Evolutionary conservation across 495 filamentous ascomycete genomes (phyloP), one percentile per base, ranked within the genome.

Genomic region (Neurospora sublineolata): DNA sequence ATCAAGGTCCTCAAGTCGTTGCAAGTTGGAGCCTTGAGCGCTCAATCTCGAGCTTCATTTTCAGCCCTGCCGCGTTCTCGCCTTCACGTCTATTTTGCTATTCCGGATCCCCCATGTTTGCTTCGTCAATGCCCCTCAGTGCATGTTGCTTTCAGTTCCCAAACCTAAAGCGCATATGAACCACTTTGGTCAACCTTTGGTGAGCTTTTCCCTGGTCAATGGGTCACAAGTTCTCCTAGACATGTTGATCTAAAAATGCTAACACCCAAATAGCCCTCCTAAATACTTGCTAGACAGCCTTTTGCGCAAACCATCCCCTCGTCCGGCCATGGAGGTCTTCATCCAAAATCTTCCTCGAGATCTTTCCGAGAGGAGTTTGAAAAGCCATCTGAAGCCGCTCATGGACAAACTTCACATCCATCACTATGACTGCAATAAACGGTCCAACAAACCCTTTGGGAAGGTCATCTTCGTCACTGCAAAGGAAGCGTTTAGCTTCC

Each of bases 251-350:
- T 11, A 12, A 10, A 42, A 68, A 64, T 0, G 14, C 52, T 64
- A 27, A 64, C 27, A 33, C 0, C 52, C 23, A 3, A 0, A 9
- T 18, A 64, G 52, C 52, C 1, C 33, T 42, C 18, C 6, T 27
- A 8, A 18, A 20, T 68, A 42, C 5, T 10, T 20, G 1, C 11
- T 30, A 4, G 20, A 37, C 9, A 27, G 33, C 16, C 9, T 20
- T 14, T 1, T 20, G 67, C 67, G 18, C 33, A 20, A 44, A 68
- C 6, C 1, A 42, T 27, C 52, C 23, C 0, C 40, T 41, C 40
- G 64, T 20, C 38, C 20, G 27, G 27, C 23, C 5, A 82, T 86
- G 77, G 82, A 85, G 73, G 80, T 86, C 38, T 85, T 80, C 67
- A 71, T 86, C 37, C 67, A 23, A 0, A 76, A 77, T 1, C 76